Evolutionary conservation across 1,139 yeast genomes (phyloP), one percentile per base, ranked within the genome.

Genomic region (Hemisphaericaspora xylofermentans): DNA sequence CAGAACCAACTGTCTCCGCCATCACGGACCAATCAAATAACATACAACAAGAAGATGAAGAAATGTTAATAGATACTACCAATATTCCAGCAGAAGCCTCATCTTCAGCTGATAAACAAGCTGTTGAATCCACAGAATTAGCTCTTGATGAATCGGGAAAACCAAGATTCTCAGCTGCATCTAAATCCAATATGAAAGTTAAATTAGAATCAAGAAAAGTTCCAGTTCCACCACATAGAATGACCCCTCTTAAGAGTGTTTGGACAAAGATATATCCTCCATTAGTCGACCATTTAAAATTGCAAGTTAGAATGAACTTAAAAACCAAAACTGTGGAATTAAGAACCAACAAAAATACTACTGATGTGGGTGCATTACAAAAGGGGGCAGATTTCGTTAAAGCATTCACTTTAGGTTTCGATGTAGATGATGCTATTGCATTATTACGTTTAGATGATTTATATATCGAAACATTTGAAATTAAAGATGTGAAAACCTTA

Each of bases 201-300:
- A 88, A 88, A 63, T 71, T 83, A 45, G 97, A 89, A 62, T 76
- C 84, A 44, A 78, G 98, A 68, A 89, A 89, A 59, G 87, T 94
- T 12, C 80, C 95, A 7, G 94, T 93, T 27, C 98, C 98, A 29
- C 98, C 97, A 25, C 98, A 93, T 62, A 78, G 98, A 72, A 84
- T 93, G 88, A 78, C 95, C 1, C 98, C 98, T 12, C 76, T 93
- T 54, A 86, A 89, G 63, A 78, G 80, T 50, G 76, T 83, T 39
- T 93, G 99, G 99, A 76, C 88, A 39, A 93, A 93, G 63, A 84
- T 93, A 43, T 94, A 93, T 60, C 96, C 95, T 28, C 98, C 98
- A 6, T 73, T 93, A 51, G 98, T 93, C 27, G 97, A 93, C 47
- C 96, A 89, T 64, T 76, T 93, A 53, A 88, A 93, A 61, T 71